phyloP scores from a whole-genome alignment of 139 green algal species.

The Tetradesmus lagerheimii region DNA sequence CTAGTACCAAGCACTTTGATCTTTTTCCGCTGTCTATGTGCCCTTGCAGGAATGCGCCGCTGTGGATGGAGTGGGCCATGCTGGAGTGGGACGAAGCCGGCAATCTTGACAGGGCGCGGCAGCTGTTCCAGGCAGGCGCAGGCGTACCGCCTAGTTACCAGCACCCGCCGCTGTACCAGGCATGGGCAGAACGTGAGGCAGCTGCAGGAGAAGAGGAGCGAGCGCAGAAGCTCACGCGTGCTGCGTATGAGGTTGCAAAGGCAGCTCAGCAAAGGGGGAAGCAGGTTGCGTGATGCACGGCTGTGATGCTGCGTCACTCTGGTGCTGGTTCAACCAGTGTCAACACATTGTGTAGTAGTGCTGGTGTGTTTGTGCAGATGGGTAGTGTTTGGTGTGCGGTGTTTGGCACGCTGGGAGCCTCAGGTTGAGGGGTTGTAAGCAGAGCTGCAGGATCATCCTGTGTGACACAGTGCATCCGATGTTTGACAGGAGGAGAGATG shows the following conservation, averaged over 20 bases:
- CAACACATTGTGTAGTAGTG: too few species aligned
- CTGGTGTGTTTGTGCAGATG: too few species aligned
- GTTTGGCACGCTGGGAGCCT: too few species aligned
- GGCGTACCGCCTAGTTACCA: constrained; percentile 51
- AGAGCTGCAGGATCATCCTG: too few species aligned
- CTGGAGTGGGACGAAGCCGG: constrained; percentile 66
- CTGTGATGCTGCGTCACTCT: too few species aligned
- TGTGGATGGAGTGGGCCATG: constrained; percentile 86
- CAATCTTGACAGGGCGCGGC: constrained; percentile 47
- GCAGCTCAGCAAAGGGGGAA: not conserved
- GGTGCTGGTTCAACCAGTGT: too few species aligned
- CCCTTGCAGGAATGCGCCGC: constrained; percentile 55
- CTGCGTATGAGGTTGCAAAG: constrained; percentile 13
- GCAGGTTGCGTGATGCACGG: not conserved
- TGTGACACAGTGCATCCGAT: too few species aligned
- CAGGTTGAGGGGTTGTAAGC: too few species aligned
- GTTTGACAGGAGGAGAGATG: too few species aligned
- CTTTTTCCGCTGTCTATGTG: too few species aligned
- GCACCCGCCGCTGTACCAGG: constrained; percentile 74
- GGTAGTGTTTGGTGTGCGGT: too few species aligned
- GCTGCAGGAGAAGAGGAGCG: constrained; percentile 39
- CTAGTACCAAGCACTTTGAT: too few species aligned
- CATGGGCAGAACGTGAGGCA: constrained; percentile 71
- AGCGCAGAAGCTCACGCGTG: constrained; percentile 44
- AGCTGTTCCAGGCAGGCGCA: constrained; percentile 68